Evolutionary conservation across 768 basidiomycete genomes (phyloP), one percentile per base, ranked within the genome.

Genomic region (Leccinum subtestaceum): DNA sequence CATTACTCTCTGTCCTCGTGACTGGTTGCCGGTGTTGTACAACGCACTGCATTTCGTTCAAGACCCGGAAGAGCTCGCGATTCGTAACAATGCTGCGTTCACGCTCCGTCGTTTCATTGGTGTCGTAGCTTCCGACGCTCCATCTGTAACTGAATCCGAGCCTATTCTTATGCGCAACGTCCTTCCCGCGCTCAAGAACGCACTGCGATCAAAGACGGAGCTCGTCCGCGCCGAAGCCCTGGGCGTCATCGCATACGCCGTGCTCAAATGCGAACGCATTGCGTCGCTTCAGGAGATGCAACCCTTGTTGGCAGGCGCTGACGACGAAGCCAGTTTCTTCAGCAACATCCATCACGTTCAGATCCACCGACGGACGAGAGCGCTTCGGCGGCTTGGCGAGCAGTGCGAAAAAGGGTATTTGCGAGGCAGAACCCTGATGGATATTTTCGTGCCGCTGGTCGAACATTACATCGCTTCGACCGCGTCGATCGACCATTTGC

Each of bases 281-380:
- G 67, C 75, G 0, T 72, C 81, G 2, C 73, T 98, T 27, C 85
- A 84, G 52, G 95, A 98, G 68, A 87, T 98, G 85, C 84, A 77
- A 23, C 80, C 86, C 11, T 75, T 98, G 7, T 80, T 98, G 32
- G 92, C 91, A 8, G 85, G 80, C 17, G 95, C 93, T 1, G 95
- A 98, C 68, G 88, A 91, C 52, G 96, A 99, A 72, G 94, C 93
- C 32, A 95, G 89, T 69, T 95, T 98, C 77, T 98, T 99, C 82
- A 88, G 88, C 78, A 99, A 99, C 72, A 85, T 98, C 51, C 84
- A 89, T 55, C 97, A 99, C 69, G 84, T 98, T 47, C 97, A 99
- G 74, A 76, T 89, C 3, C 95, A 98, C 72, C 85, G 95, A 62
- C 86, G 96, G 23, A 86, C 87, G 1, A 78, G 96, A 59, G 95